Conservation (phyloP, 2,329 filamentous ascomycete genomes). For the Pestalotiopsis sp. region DNA sequence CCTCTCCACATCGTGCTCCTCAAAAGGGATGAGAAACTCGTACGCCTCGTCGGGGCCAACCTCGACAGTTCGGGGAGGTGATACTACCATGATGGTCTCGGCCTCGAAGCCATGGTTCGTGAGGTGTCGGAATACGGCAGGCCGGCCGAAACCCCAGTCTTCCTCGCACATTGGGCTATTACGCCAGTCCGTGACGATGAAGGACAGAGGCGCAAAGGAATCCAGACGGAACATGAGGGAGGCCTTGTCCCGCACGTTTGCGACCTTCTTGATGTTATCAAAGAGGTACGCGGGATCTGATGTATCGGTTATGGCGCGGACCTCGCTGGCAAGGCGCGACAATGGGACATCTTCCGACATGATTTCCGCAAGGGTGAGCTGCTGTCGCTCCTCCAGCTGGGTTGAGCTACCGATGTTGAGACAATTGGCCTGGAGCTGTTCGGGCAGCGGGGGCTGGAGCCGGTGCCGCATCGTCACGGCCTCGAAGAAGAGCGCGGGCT, state of each 20-base stretch:
- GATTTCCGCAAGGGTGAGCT: neutral
- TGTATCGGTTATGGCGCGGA: neutral
- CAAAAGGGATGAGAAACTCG: conserved; percentile 6
- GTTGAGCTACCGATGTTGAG: neutral
- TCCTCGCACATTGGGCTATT: neutral
- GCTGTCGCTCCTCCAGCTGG: neutral
- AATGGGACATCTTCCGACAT: neutral
- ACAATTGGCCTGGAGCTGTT: neutral
- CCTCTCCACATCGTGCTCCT: neutral
- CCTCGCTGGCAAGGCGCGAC: neutral
- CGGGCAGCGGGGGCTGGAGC: neutral
- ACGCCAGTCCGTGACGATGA: neutral
- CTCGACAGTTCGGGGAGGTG: neutral
- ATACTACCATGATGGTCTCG: neutral
- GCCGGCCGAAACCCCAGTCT: neutral
- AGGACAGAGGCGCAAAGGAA: neutral
- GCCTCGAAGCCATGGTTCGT: neutral
- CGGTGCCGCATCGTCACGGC: conserved; percentile 1
- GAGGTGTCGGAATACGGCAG: neutral
- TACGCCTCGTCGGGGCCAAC: neutral
- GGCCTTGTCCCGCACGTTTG: neutral
- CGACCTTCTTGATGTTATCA: neutral
- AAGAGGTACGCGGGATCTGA: neutral
- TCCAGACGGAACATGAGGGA: neutral
- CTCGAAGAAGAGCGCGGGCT: neutral